phyloP scores from a whole-genome alignment of 192 early-diverging fungal genomes.

The Obelidium mucronatum region DNA sequence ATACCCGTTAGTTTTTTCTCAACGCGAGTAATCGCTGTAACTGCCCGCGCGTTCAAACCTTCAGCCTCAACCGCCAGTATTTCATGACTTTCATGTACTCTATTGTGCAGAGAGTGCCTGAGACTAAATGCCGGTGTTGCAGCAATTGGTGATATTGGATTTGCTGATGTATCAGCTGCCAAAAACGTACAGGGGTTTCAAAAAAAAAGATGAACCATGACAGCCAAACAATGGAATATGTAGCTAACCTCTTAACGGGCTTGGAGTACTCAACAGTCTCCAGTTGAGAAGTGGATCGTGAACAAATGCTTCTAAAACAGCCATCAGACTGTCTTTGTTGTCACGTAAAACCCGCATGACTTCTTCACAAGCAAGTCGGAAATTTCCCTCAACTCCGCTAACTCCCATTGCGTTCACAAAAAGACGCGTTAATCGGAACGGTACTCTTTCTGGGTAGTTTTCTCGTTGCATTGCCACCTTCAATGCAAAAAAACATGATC shows the following conservation, averaged over 20 bases:
- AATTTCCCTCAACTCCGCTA: slow-evolving; percentile 90
- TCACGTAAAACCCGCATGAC: slow-evolving; percentile 94
- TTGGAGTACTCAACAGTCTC: slow-evolving; percentile 71
- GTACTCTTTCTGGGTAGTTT: slow-evolving; percentile 89
- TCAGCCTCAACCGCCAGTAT: slow-evolving; percentile 40
- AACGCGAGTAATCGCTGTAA: slow-evolving; percentile 83
- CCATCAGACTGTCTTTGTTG: slow-evolving; percentile 97
- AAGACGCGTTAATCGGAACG: slow-evolving; percentile 93
- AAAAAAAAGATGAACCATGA: background rate
- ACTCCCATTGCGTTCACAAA: slow-evolving; percentile 89
- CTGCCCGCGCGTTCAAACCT: slow-evolving; percentile 71
- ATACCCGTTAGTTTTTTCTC: slow-evolving; percentile 85
- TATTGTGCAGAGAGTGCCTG: slow-evolving; percentile 88
- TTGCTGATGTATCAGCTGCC: slow-evolving; percentile 80
- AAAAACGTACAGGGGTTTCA: background rate
- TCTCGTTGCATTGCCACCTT: slow-evolving; percentile 86
- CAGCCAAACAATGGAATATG: background rate
- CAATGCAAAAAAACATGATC: background rate
- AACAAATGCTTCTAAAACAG: slow-evolving; percentile 96
- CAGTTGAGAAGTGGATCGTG: slow-evolving; percentile 95
- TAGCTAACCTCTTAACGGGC: slow-evolving; percentile 35
- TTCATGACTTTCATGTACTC: background rate
- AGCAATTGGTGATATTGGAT: slow-evolving; percentile 82
- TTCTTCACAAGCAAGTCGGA: slow-evolving; percentile 93
- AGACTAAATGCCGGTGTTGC: slow-evolving; percentile 78